These are phyloP conservation scores for Daldinia vernicosa DNA, from an alignment of 495 filamentous ascomycete genomes.

Conservation along the genomic window DNA sequence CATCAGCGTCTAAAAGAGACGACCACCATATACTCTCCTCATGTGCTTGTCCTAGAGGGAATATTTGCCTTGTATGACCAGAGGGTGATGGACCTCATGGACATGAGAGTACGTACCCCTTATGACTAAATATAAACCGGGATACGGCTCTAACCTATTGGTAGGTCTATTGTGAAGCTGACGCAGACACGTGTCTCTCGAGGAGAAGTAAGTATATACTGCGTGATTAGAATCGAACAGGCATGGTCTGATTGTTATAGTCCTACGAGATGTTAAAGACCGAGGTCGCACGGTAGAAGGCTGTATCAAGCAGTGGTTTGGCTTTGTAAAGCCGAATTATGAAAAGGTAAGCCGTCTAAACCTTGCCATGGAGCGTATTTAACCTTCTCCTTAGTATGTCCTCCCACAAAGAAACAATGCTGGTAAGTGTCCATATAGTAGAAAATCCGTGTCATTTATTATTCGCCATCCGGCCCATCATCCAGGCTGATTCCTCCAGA, in stretches of 20 bases:
- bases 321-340: slow-evolving; percentile 95
- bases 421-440: slow-evolving; percentile 66
- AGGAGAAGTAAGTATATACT: slow-evolving; percentile 72
- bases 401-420: slow-evolving; percentile 78
- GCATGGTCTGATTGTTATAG: slow-evolving; percentile 51
- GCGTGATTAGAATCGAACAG: background rate
- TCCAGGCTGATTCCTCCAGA: slow-evolving; percentile 58
- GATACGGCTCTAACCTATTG: slow-evolving; percentile 19
- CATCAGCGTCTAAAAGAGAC: slow-evolving; percentile 83
- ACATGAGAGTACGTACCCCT: slow-evolving; percentile 75
- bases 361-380: background rate
- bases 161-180: slow-evolving; percentile 94
- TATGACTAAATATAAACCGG: background rate
- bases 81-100: slow-evolving; percentile 83
- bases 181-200: slow-evolving; percentile 91
- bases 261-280: slow-evolving; percentile 85
- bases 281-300: slow-evolving; percentile 89
- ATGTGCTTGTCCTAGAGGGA: slow-evolving; percentile 93
- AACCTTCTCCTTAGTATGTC: slow-evolving; percentile 65
- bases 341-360: slow-evolving; percentile 57
- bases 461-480: background rate
- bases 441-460: background rate
- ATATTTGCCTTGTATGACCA: slow-evolving; percentile 94
- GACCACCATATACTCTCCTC: slow-evolving; percentile 91
- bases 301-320: slow-evolving; percentile 98